Evolutionary conservation across 371 early-diverging fungal species (phyloP).

Genomic region (Capniomyces stellatus): DNA sequence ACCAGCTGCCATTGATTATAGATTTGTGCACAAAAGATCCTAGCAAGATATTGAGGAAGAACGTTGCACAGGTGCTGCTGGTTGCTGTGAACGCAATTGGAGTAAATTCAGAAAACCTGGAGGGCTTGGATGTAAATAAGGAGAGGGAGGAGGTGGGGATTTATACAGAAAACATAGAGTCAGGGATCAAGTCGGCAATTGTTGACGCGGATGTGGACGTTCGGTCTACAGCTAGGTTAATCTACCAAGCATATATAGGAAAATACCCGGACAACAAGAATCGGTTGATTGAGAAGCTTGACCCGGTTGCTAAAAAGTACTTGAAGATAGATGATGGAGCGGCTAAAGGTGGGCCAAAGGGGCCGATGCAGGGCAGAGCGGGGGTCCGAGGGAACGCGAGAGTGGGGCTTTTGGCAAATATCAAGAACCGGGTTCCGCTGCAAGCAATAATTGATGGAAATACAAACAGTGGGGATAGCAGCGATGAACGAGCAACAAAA

Average conservation of each 20-base stretch:
- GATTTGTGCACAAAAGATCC: slow-evolving; percentile 10
- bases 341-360: no score
- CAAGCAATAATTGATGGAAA: no score
- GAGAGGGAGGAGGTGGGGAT: slow-evolving; percentile 13
- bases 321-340: slow-evolving; percentile 15
- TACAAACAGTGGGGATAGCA: no score
- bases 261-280: slow-evolving; percentile 7
- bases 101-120: neutral
- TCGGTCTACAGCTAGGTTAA: slow-evolving; percentile 16
- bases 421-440: no score
- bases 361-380: no score
- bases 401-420: no score
- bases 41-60: slow-evolving; percentile 20
- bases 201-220: slow-evolving; percentile 25
- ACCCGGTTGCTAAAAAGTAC: slow-evolving; percentile 17
- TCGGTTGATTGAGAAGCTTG: neutral
- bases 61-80: slow-evolving; percentile 20
- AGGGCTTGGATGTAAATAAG: no score
- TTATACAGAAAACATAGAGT: slow-evolving; percentile 14
- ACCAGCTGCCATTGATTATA: slow-evolving; percentile 19
- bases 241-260: slow-evolving; percentile 18
- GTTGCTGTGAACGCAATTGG: slow-evolving; percentile 16
- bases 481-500: no score
- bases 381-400: no score
- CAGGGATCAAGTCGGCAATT: slow-evolving; percentile 13